Evolutionary conservation across 108 stramenopile species (phyloP).

Genomic region (Pelagomonas calceolata): DNA sequence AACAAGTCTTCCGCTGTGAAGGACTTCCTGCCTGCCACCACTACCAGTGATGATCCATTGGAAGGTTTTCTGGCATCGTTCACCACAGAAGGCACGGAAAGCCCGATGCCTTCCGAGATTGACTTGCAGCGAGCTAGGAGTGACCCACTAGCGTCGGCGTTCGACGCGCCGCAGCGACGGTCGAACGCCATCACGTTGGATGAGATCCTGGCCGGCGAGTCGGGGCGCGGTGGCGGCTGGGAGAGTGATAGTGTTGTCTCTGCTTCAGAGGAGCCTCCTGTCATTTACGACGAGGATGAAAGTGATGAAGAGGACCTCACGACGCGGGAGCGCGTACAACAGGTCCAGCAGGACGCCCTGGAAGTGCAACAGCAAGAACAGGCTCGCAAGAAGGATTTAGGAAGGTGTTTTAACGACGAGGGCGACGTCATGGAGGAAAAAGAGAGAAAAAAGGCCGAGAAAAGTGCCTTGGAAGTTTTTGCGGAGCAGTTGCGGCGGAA

Average conservation of each 20-base stretch:
- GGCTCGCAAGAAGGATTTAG: conserved; percentile 11
- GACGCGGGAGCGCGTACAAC: neutral
- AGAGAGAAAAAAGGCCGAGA: conserved; percentile 63
- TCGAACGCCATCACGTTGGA: conserved; percentile 26
- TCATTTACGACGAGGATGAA: neutral
- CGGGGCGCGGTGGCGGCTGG: conserved; percentile 3
- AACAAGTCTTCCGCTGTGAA: neutral
- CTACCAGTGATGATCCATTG: neutral
- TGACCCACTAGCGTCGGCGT: no score
- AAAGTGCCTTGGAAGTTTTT: conserved; percentile 73
- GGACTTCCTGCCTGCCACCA: no score
- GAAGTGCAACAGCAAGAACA: neutral
- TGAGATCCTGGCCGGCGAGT: conserved; percentile 19
- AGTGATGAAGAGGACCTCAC: neutral
- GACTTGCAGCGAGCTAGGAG: no score
- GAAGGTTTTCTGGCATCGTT: neutral
- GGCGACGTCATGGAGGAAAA: conserved; percentile 86
- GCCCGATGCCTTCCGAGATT: no score
- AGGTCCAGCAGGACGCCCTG: neutral
- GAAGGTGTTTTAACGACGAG: conserved; percentile 38
- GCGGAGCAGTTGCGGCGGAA: conserved; percentile 84
- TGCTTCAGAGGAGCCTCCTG: no score
- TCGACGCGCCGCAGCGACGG: no score
- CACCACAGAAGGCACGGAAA: neutral
- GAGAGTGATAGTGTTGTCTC: no score